Base-by-base conservation (phyloP, 257 asterid species). In the Galeopsis tetrahit region DNA sequence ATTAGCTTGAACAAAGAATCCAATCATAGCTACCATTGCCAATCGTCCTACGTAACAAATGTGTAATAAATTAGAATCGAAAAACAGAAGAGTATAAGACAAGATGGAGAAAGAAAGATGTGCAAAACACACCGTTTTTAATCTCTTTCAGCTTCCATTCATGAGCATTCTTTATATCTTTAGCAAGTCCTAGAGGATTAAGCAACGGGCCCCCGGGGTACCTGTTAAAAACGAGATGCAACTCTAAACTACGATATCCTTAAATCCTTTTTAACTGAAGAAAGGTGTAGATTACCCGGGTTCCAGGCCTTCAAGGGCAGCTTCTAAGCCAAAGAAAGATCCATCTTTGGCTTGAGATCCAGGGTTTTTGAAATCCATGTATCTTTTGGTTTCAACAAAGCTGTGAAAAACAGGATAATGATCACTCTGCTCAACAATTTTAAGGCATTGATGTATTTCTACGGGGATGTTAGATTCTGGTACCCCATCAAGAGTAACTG, bases 131-230 rank as follows among this genome's bases (percentile, higher is more conserved):
- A 92, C 97, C 97, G 78, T 92, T 92, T 80, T 90, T 92, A 10
- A 90, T 92, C 90, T 92, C 97, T 85, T 90, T 90, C 72, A 90
- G 90, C 86, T 90, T 92, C 97, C 86, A 90, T 38, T 86, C 89
- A 70, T 79, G 85, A 80, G 95, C 98, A 83, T 77, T 85, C 86
- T 87, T 87, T 68, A 85, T 88, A 75, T 92, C 97, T 76, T 88
- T 90, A 38, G 91, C 98, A 73, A 92, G 73, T 65, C 98, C 98
- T 39, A 90, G 86, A 72, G 98, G 98, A 79, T 92, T 86, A 31
- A 92, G 75, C 85, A 92, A 60, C n/a, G 97, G 98, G 17, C 98
- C 97, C 43, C 98, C 96, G 2, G 98, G 98, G 65, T 92, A 92
- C 72, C 97, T 91, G 74, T 71, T 32, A 34, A 68, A 67, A 2